A percentile compares a stretch with the other conserved stretches of the same genome.
phyloP scores from a whole-genome alignment of 2,329 filamentous ascomycete species.

The Cladosporium sp. region DNA sequence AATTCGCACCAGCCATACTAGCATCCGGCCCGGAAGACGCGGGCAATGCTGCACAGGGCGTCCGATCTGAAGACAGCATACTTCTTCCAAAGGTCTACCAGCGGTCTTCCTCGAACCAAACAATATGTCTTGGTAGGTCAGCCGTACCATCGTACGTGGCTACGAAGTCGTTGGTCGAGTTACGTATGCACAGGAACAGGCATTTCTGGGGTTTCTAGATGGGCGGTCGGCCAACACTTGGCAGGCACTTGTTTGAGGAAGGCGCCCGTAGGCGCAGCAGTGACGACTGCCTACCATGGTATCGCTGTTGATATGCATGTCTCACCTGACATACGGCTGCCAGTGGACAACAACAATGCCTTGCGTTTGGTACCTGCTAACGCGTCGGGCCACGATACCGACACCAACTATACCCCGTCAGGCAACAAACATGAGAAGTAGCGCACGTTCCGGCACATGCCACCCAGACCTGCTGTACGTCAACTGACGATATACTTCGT shows the following conservation, averaged over 20 bases:
- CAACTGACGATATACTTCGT: background rate
- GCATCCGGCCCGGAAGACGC: background rate
- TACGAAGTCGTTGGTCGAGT: background rate
- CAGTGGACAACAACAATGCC: background rate
- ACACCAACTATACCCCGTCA: background rate
- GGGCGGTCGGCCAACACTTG: background rate
- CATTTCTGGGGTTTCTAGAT: background rate
- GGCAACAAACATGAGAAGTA: background rate
- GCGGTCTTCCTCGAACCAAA: background rate
- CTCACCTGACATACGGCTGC: background rate
- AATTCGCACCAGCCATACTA: background rate
- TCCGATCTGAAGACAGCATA: background rate
- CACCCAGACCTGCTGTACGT: background rate
- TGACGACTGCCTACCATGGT: background rate
- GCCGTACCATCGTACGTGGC: background rate
- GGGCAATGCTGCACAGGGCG: background rate
- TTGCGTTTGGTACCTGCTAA: background rate
- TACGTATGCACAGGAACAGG: background rate
- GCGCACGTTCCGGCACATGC: background rate
- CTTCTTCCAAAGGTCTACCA: background rate
- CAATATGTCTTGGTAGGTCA: background rate
- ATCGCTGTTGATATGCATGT: background rate
- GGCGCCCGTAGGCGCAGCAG: background rate
- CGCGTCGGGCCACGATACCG: background rate
- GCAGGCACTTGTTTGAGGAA: background rate